Base-by-base conservation (phyloP, 1,284 basidiomycete genomes). In the Ceratorhiza oryzae-sativae region DNA sequence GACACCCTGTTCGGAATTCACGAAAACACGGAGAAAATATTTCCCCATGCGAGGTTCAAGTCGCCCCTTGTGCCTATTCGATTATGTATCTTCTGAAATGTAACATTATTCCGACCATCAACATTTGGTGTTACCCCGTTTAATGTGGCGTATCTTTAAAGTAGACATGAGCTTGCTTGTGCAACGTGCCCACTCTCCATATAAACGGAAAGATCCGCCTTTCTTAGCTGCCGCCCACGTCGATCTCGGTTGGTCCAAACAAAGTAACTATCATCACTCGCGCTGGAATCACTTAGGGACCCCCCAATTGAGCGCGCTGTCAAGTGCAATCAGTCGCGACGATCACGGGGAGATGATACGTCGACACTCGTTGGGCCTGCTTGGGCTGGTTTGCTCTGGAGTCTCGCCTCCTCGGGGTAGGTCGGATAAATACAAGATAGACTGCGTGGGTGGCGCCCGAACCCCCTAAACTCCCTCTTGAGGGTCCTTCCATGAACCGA, bases 361-460 rank as follows among this genome's bases (percentile, higher is more conserved):
- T n/a, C 41, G 48, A 65, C 62, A 65, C 41, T 32, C 46, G 62
- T 65, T 65, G 48, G 46, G 20, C 4, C 46, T 65, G 62, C 48
- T 65, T 65, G 62, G 46, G 62, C 48, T 32, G 36, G 25, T 65
- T 65, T 65, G 48, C 27, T 18, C 2, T 4, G 3, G 30, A 56
- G 53, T 56, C 53, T 56, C 30, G 53, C 34, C 53, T 45, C n/a
- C 45, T 53, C 62, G 62, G 46, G 30, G 62, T 27, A n/a, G 46
- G 46, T 51, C 48, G 62, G 62, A 39, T 36, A 65, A 39, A 34
- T 9, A 34, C 39, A 60, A 56, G 41, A 49, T 36, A 51, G 45
- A 53, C 30, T 27, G 48, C 32, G 48, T 65, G 62, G 25, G 42
- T 45, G 48, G 48, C 48, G 48, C 48, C 48, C 27, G 9, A 15